Conservation (phyloP, 2,329 filamentous ascomycete genomes). For the Pseudogymnoascus sp. region DNA sequence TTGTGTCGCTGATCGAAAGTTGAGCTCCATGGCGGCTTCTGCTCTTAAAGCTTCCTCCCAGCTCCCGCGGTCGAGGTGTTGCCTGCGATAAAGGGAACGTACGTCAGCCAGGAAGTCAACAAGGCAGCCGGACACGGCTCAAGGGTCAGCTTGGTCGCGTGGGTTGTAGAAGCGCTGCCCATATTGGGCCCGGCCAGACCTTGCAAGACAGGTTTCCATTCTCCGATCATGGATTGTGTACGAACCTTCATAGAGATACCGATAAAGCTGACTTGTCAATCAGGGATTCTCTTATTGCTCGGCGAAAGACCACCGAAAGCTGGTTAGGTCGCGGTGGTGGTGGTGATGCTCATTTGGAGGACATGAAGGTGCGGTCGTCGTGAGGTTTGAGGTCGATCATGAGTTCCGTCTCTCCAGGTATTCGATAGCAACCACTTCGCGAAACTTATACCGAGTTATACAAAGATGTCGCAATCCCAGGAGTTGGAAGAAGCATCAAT, state of each 20-base stretch:
- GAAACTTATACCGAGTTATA: constrained; percentile 6
- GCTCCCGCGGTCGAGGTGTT: constrained; percentile 29
- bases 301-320: constrained; percentile 8
- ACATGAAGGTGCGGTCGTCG: constrained; percentile 5
- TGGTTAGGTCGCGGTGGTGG: constrained; percentile 8
- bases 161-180: background rate
- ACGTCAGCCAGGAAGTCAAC: constrained; percentile 2
- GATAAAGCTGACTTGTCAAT: background rate
- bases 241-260: constrained; percentile 8
- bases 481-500: constrained; percentile 1
- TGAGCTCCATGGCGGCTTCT: constrained; percentile 28
- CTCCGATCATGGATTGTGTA: background rate
- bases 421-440: constrained; percentile 2
- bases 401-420: background rate
- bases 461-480: background rate
- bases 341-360: constrained; percentile 8
- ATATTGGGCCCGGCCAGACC: background rate
- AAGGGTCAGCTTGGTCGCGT: background rate
- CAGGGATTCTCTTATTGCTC: background rate
- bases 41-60: constrained; percentile 29
- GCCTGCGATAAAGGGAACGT: constrained; percentile 20
- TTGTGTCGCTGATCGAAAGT: constrained; percentile 55
- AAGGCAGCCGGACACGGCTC: background rate
- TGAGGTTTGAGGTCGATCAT: background rate
- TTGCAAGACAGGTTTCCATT: background rate